Conservation (phyloP, 495 filamentous ascomycete species). For the Aspergillus steynii region DNA sequence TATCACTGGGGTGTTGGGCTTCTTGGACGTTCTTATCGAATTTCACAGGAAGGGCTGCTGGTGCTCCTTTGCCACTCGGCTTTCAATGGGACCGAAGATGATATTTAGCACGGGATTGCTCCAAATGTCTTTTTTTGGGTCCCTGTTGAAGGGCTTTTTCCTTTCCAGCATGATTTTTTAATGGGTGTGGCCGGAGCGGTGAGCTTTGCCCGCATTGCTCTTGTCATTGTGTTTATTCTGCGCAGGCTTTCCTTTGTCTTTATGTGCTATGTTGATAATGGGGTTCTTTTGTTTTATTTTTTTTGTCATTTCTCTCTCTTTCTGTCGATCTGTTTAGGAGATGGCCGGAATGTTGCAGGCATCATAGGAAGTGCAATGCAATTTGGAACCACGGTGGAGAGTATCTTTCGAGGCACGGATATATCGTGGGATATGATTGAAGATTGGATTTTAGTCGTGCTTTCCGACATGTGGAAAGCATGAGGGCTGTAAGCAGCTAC, state of each 20-base stretch:
- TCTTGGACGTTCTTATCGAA: neutral
- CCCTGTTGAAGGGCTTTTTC: slow-evolving; percentile 5
- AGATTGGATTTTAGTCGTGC: slow-evolving; percentile 1
- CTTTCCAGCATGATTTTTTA: neutral
- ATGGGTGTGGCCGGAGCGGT: slow-evolving; percentile 4
- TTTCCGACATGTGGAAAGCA: neutral
- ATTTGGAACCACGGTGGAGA: slow-evolving; percentile 19
- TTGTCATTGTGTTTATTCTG: slow-evolving; percentile 22
- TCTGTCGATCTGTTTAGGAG: slow-evolving; percentile 12
- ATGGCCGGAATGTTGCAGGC: slow-evolving; percentile 16
- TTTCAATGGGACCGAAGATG: neutral
- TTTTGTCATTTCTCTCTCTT: slow-evolving; percentile 1
- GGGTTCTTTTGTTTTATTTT: slow-evolving; percentile 20
- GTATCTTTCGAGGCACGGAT: slow-evolving; percentile 10
- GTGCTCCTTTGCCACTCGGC: neutral
- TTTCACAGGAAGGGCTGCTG: neutral
- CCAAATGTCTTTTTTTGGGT: neutral
- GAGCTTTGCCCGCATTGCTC: slow-evolving; percentile 11
- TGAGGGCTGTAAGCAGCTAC: neutral
- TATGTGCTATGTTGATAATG: slow-evolving; percentile 32
- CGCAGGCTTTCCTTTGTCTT: slow-evolving; percentile 17
- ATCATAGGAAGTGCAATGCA: slow-evolving; percentile 15
- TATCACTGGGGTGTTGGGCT: neutral
- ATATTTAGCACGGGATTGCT: slow-evolving; percentile 6
- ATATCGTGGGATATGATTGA: slow-evolving; percentile 9